These are phyloP conservation scores for Trypanosoma platydactyli DNA, from an alignment of 208 protist genomes.

Conservation along the genomic window DNA sequence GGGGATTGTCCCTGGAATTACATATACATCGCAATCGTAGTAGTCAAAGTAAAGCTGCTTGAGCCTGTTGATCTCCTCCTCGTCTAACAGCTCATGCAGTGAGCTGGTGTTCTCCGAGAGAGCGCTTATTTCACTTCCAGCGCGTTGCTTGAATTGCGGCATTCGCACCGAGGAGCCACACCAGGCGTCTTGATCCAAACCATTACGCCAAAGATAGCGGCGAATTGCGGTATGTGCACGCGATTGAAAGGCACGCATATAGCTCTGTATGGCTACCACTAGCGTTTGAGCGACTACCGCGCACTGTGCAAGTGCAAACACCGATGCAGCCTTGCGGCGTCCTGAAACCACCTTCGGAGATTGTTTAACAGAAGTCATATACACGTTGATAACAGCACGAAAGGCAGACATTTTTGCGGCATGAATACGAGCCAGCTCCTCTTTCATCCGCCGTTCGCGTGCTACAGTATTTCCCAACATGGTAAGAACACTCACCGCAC, in stretches of 20 bases:
- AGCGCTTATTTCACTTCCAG: slow-evolving; percentile 11
- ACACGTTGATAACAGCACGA: slow-evolving; percentile 60
- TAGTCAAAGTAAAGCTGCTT: slow-evolving; percentile 91
- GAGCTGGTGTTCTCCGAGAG: slow-evolving; percentile 37
- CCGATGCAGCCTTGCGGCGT: slow-evolving; percentile 33
- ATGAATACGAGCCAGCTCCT: slow-evolving; percentile 52
- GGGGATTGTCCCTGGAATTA: slow-evolving; percentile 26
- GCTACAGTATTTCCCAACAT: slow-evolving; percentile 61
- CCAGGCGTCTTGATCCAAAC: slow-evolving; percentile 1
- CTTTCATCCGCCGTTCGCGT: slow-evolving; percentile 57
- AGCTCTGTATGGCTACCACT: slow-evolving; percentile 67
- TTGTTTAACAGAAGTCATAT: slow-evolving; percentile 41
- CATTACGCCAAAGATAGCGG: slow-evolving; percentile 1
- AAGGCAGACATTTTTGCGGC: slow-evolving; percentile 63
- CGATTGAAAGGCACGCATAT: slow-evolving; percentile 55
- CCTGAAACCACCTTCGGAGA: slow-evolving; percentile 27
- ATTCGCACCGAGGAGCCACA: slow-evolving; percentile 4
- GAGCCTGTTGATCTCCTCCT: slow-evolving; percentile 60
- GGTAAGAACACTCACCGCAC: slow-evolving; percentile 47
- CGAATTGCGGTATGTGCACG: slow-evolving; percentile 23
- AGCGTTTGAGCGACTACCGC: slow-evolving; percentile 73
- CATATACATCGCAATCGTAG: slow-evolving; percentile 79
- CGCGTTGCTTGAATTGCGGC: slow-evolving; percentile 4
- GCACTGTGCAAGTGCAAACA: slow-evolving; percentile 65
- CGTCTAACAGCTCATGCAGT: slow-evolving; percentile 60